These are phyloP conservation scores for Pholiota conissans DNA, from an alignment of 768 basidiomycete species.

Conservation along the genomic window DNA sequence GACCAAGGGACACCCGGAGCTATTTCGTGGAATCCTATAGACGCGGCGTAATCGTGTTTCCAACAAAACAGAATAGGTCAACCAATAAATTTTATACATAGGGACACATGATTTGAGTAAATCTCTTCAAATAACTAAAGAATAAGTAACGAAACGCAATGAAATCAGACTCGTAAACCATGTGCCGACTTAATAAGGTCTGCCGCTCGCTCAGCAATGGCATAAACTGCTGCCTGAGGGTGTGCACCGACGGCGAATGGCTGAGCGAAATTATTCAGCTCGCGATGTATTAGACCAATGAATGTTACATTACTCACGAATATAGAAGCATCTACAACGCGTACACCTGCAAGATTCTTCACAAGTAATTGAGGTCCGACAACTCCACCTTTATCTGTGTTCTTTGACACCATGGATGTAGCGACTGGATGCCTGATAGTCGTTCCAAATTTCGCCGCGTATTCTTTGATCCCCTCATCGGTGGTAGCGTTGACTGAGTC, in stretches of 20 bases:
- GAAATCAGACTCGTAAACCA: neutral
- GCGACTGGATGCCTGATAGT: slow-evolving; percentile 28
- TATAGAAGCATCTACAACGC: slow-evolving; percentile 36
- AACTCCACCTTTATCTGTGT: slow-evolving; percentile 24
- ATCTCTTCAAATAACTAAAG: too few relatives aligned
- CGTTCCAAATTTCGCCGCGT: slow-evolving; percentile 11
- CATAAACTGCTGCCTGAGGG: slow-evolving; percentile 17
- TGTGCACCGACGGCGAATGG: slow-evolving; percentile 18
- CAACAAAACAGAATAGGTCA: neutral
- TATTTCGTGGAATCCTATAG: slow-evolving; percentile 81
- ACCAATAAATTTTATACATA: too few relatives aligned
- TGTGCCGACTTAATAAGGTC: slow-evolving; percentile 14
- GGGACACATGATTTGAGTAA: too few relatives aligned
- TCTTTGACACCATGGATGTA: slow-evolving; percentile 27
- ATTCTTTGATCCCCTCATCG: slow-evolving; percentile 24
- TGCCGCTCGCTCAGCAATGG: slow-evolving; percentile 15
- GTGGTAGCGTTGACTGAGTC: slow-evolving; percentile 17
- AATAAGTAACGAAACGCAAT: too few relatives aligned
- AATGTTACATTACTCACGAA: slow-evolving; percentile 20
- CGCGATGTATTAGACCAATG: too few relatives aligned
- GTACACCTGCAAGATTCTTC: slow-evolving; percentile 27
- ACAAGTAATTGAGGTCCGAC: slow-evolving; percentile 31
- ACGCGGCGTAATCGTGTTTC: slow-evolving; percentile 33
- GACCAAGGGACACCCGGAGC: slow-evolving; percentile 73
- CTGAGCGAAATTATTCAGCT: too few relatives aligned